Evolutionary conservation across 192 early-diverging fungal genomes (phyloP).

Genomic region (Coemansia sp.): DNA sequence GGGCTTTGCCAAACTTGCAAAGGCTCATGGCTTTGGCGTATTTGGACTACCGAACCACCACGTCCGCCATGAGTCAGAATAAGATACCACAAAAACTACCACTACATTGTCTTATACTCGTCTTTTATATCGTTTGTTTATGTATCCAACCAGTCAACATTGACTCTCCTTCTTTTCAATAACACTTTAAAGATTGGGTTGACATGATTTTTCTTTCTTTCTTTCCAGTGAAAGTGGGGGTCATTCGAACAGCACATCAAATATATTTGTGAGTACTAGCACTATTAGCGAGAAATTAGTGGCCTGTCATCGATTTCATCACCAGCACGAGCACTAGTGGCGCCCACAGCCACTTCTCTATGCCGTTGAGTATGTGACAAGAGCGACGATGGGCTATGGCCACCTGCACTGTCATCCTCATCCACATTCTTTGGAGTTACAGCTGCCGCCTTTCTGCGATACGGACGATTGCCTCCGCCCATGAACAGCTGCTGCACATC

Average conservation of each 20-base stretch:
- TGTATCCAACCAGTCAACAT: too few relatives aligned
- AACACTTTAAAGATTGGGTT: too few relatives aligned
- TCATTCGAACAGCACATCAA: neutral
- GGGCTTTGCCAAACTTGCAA: slow-evolving; percentile 73
- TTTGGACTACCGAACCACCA: slow-evolving; percentile 66
- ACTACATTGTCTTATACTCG: neutral
- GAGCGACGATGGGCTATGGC: neutral
- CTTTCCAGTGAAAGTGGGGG: too few relatives aligned
- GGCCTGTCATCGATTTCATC: slow-evolving; percentile 5
- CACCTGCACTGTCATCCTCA: neutral
- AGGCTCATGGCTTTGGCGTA: slow-evolving; percentile 62
- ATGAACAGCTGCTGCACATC: slow-evolving; percentile 52
- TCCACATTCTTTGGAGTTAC: slow-evolving; percentile 4
- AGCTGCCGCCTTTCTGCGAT: slow-evolving; percentile 5
- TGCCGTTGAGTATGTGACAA: neutral
- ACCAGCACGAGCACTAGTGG: slow-evolving; percentile 8
- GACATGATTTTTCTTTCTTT: too few relatives aligned
- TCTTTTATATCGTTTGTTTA: too few relatives aligned
- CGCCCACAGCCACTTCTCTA: neutral
- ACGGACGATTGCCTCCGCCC: slow-evolving; percentile 14
- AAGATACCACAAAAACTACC: neutral
- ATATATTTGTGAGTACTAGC: neutral
- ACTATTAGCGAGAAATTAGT: neutral
- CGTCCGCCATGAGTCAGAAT: slow-evolving; percentile 60
- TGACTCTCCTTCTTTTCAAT: too few relatives aligned